Evolutionary conservation across 768 basidiomycete species (phyloP), one percentile per base, ranked within the genome.

Genomic region (Cubamyces sp.): DNA sequence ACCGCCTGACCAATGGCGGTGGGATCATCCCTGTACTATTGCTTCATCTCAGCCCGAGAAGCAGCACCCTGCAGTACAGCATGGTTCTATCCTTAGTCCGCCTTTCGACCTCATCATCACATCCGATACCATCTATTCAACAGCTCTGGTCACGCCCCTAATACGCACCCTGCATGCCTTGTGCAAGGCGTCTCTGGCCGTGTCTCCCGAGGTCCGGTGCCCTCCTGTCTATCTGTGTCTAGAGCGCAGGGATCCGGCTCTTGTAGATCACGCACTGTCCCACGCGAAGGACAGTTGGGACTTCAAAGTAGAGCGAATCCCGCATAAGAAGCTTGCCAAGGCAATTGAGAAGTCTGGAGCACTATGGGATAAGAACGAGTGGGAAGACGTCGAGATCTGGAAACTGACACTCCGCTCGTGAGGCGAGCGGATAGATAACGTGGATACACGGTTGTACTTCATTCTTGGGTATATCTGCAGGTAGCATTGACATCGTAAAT

Each of bases 361-460:
- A 42, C 73, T 75, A 3, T 94, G 91, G 91, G 74, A 76, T 14
- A 79, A 75, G 68, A 80, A 81, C 6, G 92, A 92, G 54, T 94
- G 92, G 90, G 89, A 88, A 23, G 91, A 82, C 4, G 79, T 94
- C 25, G 91, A 95, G 75, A 79, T 96, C 46, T 94, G 90, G 90
- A 87, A 84, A 70, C 54, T 74, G 30, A 56, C 51, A 12, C 64
- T 67, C 5, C 53, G 12, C n/a, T 26, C 45, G 28, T 55, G 41
- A 55, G 16, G 3, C 0, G 3, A 34, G 25, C 42, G 19, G 50
- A 34, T 40, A 39, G 37, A 55, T n/a, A 21, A 34, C 11, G 34
- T 19, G 2, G 21, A 45, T 60, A 14, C 34, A 26, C 19, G 15
- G 23, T 21, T 52, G 19, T 39, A 7, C 0, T 21, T 34, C 25